These are phyloP conservation scores for Aspergillus costaricaensis DNA, from an alignment of 2,329 filamentous ascomycete species.

Conservation along the genomic window DNA sequence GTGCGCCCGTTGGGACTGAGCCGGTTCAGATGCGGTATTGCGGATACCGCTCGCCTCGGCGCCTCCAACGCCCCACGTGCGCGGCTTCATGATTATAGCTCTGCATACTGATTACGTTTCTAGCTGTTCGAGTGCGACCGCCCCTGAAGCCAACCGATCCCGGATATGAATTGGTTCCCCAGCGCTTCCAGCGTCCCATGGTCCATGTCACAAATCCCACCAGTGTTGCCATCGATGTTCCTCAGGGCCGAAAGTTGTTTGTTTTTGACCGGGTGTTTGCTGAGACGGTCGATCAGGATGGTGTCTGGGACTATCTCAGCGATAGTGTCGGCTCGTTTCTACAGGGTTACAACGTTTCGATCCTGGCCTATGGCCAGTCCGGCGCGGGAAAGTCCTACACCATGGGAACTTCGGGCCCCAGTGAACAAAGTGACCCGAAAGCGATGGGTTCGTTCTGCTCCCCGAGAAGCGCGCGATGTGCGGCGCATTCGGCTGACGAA, in stretches of 20 bases:
- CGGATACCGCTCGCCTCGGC: slow-evolving; percentile 3
- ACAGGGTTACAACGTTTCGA: slow-evolving; percentile 97
- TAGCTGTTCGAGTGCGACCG: slow-evolving; percentile 90
- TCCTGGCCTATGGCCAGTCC: slow-evolving; percentile 95
- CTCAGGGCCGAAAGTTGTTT: slow-evolving; percentile 91
- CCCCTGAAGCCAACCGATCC: slow-evolving; percentile 81
- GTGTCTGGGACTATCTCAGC: slow-evolving; percentile 88
- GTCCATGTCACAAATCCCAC: slow-evolving; percentile 86
- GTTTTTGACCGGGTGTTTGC: slow-evolving; percentile 95
- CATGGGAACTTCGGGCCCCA: slow-evolving; percentile 91
- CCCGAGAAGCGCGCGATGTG: not conserved
- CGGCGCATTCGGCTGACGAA: not conserved
- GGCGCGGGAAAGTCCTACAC: slow-evolving; percentile 98
- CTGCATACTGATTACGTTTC: slow-evolving; percentile 17
- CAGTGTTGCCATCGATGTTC: slow-evolving; percentile 82
- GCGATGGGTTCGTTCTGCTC: slow-evolving; percentile 69
- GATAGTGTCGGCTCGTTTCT: slow-evolving; percentile 89
- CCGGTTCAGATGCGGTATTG: slow-evolving; percentile 5
- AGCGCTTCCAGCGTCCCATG: slow-evolving; percentile 90
- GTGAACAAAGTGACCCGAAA: slow-evolving; percentile 69
- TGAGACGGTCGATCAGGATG: slow-evolving; percentile 79
- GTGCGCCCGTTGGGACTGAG: not conserved
- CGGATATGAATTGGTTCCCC: slow-evolving; percentile 90
- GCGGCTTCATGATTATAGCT: not conserved
- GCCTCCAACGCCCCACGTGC: not conserved